Evolutionary conservation across 257 asterid genomes (phyloP).

Genomic region (Gentiana dahurica): DNA sequence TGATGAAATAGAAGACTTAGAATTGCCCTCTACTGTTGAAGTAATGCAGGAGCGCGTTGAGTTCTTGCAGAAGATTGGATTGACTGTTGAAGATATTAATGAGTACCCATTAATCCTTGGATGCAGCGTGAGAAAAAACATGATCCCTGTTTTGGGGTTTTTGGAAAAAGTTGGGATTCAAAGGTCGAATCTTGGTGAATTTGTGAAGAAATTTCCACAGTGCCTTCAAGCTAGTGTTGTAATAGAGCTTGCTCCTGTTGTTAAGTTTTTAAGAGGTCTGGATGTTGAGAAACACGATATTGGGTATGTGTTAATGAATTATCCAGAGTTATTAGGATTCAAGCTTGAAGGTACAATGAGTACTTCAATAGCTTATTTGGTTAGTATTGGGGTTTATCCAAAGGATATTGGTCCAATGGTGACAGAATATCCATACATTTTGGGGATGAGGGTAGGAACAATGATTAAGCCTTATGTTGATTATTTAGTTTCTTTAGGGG

Average conservation of each 20-base stretch:
- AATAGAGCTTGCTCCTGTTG: conserved; percentile 79
- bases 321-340: conserved; percentile 77
- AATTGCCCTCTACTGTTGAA: conserved; percentile 81
- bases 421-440: conserved; percentile 76
- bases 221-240: conserved; percentile 84
- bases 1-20: conserved; percentile 71
- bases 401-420: conserved; percentile 97
- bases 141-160: conserved; percentile 75
- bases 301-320: conserved; percentile 79
- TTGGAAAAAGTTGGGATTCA: conserved; percentile 77
- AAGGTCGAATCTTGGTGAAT: conserved; percentile 68
- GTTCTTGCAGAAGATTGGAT: conserved; percentile 78
- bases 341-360: conserved; percentile 97
- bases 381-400: conserved; percentile 81
- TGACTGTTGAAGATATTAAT: conserved; percentile 65
- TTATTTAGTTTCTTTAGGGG: conserved; percentile 69
- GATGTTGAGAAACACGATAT: conserved; percentile 86
- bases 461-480: conserved; percentile 84
- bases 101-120: conserved; percentile 87
- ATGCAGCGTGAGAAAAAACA: conserved; percentile 75
- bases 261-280: conserved; percentile 69
- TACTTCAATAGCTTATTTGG: conserved; percentile 77
- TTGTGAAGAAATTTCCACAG: conserved; percentile 61
- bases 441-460: conserved; percentile 98
- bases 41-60: conserved; percentile 86